Conservation (phyloP, 169 alveolate species). For the Perkinsus olseni region DNA sequence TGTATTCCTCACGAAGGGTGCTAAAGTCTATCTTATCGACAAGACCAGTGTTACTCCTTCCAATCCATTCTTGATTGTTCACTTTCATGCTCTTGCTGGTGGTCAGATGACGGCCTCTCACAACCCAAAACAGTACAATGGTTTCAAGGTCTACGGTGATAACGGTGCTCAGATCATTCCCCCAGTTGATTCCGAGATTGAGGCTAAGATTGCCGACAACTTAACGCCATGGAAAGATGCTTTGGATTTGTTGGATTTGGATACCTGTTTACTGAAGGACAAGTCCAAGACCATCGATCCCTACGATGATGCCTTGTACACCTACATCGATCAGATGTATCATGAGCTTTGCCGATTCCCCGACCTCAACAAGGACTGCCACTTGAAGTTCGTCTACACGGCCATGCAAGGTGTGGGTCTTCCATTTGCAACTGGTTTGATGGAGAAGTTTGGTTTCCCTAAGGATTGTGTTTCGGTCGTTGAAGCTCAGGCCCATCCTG, state of each 20-base stretch:
- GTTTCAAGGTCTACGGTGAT: slow-evolving; percentile 48
- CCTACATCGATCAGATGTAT: too few relatives aligned
- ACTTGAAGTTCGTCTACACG: slow-evolving; percentile 44
- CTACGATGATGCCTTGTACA: slow-evolving; percentile 29
- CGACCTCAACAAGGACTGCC: slow-evolving; percentile 30
- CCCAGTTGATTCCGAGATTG: slow-evolving; percentile 39
- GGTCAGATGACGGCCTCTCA: slow-evolving; percentile 60
- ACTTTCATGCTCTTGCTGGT: slow-evolving; percentile 45
- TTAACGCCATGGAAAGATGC: slow-evolving; percentile 37
- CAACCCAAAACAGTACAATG: slow-evolving; percentile 51
- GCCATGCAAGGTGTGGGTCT: slow-evolving; percentile 64
- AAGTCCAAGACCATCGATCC: slow-evolving; percentile 39
- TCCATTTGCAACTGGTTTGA: slow-evolving; percentile 38
- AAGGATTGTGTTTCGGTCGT: slow-evolving; percentile 19
- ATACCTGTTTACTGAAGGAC: slow-evolving; percentile 36
- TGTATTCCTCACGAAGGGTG: slow-evolving; percentile 45
- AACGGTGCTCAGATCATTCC: slow-evolving; percentile 54
- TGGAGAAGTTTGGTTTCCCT: slow-evolving; percentile 46
- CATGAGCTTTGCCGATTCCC: too few relatives aligned
- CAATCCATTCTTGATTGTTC: slow-evolving; percentile 45
- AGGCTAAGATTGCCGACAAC: slow-evolving; percentile 33
- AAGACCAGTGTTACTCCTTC: slow-evolving; percentile 48
- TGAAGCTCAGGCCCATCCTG: slow-evolving; percentile 44
- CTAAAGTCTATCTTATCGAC: slow-evolving; percentile 42
- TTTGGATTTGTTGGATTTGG: slow-evolving; percentile 27